Base-by-base conservation (phyloP, 257 asterid genomes). In the Nicotiana sylvestris region DNA sequence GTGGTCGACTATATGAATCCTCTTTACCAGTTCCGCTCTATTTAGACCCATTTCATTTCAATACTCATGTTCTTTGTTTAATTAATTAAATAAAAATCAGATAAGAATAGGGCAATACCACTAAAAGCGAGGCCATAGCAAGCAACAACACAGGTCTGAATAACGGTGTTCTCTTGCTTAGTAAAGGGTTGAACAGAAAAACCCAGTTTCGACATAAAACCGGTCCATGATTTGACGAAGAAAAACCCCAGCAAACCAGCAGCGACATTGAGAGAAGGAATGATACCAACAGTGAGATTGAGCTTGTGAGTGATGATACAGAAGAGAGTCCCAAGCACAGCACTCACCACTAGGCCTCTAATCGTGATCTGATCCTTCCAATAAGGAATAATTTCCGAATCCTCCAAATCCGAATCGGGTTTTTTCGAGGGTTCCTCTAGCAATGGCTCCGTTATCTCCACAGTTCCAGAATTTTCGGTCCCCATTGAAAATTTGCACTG, bases 131-230 rank as follows among this genome's bases (percentile, higher is more conserved):
- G 97, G 60, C 99, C 99, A 80, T 92, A 96, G 83, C 98, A 95
- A 85, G 98, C 99, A 84, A 95, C 99, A 35, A 95, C 97, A 79
- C 99, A 95, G 25, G 99, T 95, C 84, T 95, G 99, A 81, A 94
- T 94, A 55, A 94, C 99, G 12, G 99, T 95, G 69, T 94, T 94
- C 90, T 96, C 99, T 81, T 96, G 99, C 80, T 91, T 92, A 72
- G 97, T 92, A 66, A 96, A 96, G 2, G 99, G 98, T 15, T 65
- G 76, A 46, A 78, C 85, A 49, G 89, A 81, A 77, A 89, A 82
- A 0, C 98, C 98, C 2, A 96, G 85, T 85, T 86, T 92, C 70
- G 95, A 86, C 53, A 88, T 72, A 68, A 92, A 81, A 0, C 88
- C 86, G 64, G 97, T 92, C 98, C 98, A 96, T 25, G 97, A 87